Evolutionary conservation across 805 yeast species (phyloP).

Genomic region (Pichia californica): DNA sequence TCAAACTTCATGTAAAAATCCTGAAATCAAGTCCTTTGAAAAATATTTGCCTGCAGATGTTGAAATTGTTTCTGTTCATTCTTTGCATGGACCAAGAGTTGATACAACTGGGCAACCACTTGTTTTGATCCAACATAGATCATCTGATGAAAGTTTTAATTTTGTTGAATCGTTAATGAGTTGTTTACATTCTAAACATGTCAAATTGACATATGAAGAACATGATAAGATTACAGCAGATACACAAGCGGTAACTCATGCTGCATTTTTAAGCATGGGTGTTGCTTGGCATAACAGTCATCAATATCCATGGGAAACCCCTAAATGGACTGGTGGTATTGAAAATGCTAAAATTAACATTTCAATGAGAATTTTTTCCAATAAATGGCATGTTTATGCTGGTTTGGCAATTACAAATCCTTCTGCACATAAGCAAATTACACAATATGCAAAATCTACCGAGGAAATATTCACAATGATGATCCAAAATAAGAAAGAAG

Average conservation of each 20-base stretch:
- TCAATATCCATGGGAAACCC: constrained; percentile 87
- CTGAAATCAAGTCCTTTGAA: constrained; percentile 86
- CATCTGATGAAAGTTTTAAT: constrained; percentile 44
- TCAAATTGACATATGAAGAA: constrained; percentile 71
- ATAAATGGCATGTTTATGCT: constrained; percentile 98
- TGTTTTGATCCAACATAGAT: constrained; percentile 75
- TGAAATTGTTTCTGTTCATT: constrained; percentile 81
- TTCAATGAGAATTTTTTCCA: constrained; percentile 81
- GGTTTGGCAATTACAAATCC: constrained; percentile 96
- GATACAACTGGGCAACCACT: constrained; percentile 88
- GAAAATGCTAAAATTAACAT: constrained; percentile 96
- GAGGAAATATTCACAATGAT: constrained; percentile 79
- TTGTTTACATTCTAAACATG: constrained; percentile 73
- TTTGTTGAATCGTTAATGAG: constrained; percentile 60
- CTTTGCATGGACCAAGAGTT: constrained; percentile 91
- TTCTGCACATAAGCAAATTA: constrained; percentile 83
- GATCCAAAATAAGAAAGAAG: constrained; percentile 60
- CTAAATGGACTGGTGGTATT: constrained; percentile 86
- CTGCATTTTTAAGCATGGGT: constrained; percentile 96
- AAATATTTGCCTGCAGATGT: constrained; percentile 66
- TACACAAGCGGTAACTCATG: constrained; percentile 97
- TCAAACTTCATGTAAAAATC: constrained; percentile 90
- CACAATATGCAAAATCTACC: constrained; percentile 81
- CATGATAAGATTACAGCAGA: constrained; percentile 97
- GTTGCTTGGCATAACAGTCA: constrained; percentile 82